A percentile compares a stretch with the other conserved stretches of the same genome.
Evolutionary conservation across 345 rosid genomes (phyloP).

Genomic region (Arabidopsis suecica): DNA sequence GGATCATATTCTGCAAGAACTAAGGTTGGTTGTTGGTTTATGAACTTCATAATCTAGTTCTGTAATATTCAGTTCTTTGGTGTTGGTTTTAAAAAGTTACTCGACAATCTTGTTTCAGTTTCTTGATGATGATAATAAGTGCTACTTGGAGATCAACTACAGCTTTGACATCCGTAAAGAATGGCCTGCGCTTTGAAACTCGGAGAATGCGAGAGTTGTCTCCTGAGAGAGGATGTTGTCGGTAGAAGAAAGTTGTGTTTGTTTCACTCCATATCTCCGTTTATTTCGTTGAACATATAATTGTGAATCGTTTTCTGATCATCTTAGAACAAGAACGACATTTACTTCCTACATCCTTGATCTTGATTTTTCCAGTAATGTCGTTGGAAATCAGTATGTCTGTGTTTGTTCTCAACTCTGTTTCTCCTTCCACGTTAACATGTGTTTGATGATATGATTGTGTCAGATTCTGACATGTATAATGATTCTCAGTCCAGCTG

Average conservation of each 20-base stretch:
- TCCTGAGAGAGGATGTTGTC: conserved; percentile 34
- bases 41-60: not conserved
- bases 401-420: conserved; percentile 24
- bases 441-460: conserved; percentile 37
- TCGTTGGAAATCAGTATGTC: conserved; percentile 34
- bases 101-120: conserved; percentile 52
- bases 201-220: not conserved
- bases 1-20: conserved; percentile 80
- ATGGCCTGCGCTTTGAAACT: conserved; percentile 56
- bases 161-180: conserved; percentile 77
- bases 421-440: conserved; percentile 36
- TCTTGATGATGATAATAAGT: conserved; percentile 77
- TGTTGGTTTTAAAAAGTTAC: not conserved
- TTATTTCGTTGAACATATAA: conserved; percentile 36
- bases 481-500: conserved; percentile 19
- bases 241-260: conserved; percentile 42
- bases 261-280: conserved; percentile 40
- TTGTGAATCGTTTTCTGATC: conserved; percentile 39
- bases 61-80: not conserved
- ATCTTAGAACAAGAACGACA: conserved; percentile 43
- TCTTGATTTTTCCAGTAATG: conserved; percentile 38
- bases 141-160: conserved; percentile 87
- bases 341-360: conserved; percentile 18
- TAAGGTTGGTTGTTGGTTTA: conserved; percentile 51
- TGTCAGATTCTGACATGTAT: conserved; percentile 33